Evolutionary conservation across 176 grass and related monocot species (phyloP), one percentile per base, ranked within the genome.

Genomic region (Miscanthus lutarioriparius): DNA sequence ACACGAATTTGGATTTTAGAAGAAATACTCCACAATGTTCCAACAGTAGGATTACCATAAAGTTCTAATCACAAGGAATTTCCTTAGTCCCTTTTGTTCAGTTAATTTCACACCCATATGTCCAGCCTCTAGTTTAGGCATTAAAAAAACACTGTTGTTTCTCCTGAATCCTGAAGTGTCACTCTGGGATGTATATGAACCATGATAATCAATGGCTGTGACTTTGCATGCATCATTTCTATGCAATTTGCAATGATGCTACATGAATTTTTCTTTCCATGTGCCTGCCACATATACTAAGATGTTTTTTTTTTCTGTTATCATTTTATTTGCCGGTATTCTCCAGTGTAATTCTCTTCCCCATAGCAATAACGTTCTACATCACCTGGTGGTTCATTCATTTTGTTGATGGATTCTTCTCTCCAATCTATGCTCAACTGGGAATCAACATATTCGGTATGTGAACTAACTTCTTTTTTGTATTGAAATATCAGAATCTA

Each of bases 321-420:
- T 44, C 33, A 23, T 71, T 81, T 53, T 80, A n/a, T 84, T 68
- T 80, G 67, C 63, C 20, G 25, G 22, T 54, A 61, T 23, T 22
- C 49, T 88, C 38, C 80, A 97, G 94, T 65, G 92, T 97, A 37
- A 97, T 97, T 86, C 89, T 97, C 71, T 97, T 97, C 63, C 94
- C 94, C 13, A 97, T 97, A 82, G 94, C 94, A 35, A 88, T 97
- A 82, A 97, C 94, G 49, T 97, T 97, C 90, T 97, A 97, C 85
- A 94, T 97, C 86, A 97, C 94, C 35, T 97, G 94, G 94, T 97
- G 94, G 94, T 97, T 97, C 87, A 94, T 97, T 90, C 92, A 92
- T 88, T 97, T 97, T 86, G 91, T 94, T 91, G 94, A 97, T 88
- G 94, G 94, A 25, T 97, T 97, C 78, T 97, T 97, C 84, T 97